phyloP scores from a whole-genome alignment of 75 land plant genomes.

The Adiantum capillusveneris region DNA sequence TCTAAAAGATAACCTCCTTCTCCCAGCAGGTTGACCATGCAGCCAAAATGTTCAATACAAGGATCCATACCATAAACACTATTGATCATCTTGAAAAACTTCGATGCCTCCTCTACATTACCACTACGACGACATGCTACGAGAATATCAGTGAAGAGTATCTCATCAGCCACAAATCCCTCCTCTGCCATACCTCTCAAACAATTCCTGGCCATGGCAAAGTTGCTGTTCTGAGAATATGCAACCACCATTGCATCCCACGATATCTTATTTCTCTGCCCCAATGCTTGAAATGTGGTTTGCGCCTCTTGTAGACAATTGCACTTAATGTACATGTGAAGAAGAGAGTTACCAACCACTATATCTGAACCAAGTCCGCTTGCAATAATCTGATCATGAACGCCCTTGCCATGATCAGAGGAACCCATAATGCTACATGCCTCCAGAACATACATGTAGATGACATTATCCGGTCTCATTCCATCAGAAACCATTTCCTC shows the following conservation, averaged over 20 bases:
- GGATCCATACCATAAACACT: conserved; percentile 31
- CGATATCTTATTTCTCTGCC: not conserved
- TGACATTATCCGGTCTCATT: conserved; percentile 25
- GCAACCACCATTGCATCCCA: conserved; percentile 41
- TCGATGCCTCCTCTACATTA: conserved; percentile 39
- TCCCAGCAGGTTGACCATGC: conserved; percentile 63
- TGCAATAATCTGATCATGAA: conserved; percentile 5
- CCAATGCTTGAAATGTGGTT: conserved; percentile 2
- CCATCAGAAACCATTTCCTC: conserved; percentile 27
- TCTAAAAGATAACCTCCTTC: conserved; percentile 49
- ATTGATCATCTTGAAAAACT: conserved; percentile 43
- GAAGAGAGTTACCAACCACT: conserved; percentile 8
- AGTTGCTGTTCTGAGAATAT: conserved; percentile 44
- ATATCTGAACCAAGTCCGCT: conserved; percentile 6
- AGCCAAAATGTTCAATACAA: conserved; percentile 46
- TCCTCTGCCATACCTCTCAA: conserved; percentile 33
- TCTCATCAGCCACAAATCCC: conserved; percentile 33
- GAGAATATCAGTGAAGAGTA: conserved; percentile 50
- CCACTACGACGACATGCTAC: conserved; percentile 66
- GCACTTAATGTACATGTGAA: conserved; percentile 18
- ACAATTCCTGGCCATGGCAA: conserved; percentile 25
- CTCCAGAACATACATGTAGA: conserved; percentile 22
- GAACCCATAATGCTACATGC: conserved; percentile 39
- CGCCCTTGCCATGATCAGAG: conserved; percentile 10
- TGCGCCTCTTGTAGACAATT: conserved; percentile 4